Conservation (phyloP, 202 grass and related monocot genomes). For the Brachypodium distachyon region DNA sequence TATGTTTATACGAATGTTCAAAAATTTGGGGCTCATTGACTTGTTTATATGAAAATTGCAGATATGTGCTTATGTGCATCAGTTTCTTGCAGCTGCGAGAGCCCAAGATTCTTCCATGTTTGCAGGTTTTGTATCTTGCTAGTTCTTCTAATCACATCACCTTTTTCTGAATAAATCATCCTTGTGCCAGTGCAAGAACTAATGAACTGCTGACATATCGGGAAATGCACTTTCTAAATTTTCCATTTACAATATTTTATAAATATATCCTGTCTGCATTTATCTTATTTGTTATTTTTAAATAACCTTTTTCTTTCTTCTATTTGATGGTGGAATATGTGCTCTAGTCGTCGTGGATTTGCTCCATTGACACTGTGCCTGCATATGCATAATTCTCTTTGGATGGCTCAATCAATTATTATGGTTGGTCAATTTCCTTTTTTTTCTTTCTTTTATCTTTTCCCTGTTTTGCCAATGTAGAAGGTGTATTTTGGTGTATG, state of each 20-base stretch:
- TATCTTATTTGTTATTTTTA: neutral
- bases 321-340: conserved; percentile 20
- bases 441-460: neutral
- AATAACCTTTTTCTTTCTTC: neutral
- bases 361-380: neutral
- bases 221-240: neutral
- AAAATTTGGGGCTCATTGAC: neutral
- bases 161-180: neutral
- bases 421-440: conserved; percentile 3
- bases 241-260: neutral
- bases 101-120: conserved; percentile 54
- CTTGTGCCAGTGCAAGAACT: neutral
- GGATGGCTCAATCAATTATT: conserved; percentile 8
- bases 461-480: neutral
- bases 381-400: conserved; percentile 14
- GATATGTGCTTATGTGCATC: conserved; percentile 70
- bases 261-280: neutral
- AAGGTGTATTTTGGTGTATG: neutral
- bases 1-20: neutral
- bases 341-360: neutral
- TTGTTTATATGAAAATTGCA: conserved; percentile 17
- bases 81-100: conserved; percentile 44
- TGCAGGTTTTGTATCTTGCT: conserved; percentile 37
- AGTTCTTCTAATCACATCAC: neutral
- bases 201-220: neutral